Conservation (phyloP, 1,284 basidiomycete species). For the Rhodotorula sp. region DNA sequence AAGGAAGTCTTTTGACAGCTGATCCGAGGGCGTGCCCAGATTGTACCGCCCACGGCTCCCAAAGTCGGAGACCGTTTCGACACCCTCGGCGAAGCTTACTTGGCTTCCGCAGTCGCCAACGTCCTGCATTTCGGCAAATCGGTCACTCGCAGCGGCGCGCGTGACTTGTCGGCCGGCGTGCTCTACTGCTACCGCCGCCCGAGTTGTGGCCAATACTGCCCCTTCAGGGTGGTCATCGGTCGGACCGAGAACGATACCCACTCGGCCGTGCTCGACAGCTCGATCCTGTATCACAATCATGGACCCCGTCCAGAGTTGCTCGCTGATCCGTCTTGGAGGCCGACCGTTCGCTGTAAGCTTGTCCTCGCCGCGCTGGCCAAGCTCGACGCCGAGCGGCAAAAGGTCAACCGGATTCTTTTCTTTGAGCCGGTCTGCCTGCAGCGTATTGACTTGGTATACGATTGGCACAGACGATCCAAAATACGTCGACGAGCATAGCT, state of each 20-base stretch:
- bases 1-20: too few relatives aligned
- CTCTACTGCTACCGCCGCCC: background rate
- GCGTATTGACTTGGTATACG: too few relatives aligned
- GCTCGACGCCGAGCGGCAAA: background rate
- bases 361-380: background rate
- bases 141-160: background rate
- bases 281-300: background rate
- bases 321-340: conserved; percentile 1
- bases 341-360: background rate
- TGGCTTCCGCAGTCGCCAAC: background rate
- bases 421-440: background rate
- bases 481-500: too few relatives aligned
- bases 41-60: background rate
- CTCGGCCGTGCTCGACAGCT: background rate
- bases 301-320: background rate
- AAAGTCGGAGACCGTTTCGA: background rate
- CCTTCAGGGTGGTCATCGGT: background rate
- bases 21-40: too few relatives aligned
- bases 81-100: background rate
- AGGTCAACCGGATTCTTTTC: too few relatives aligned
- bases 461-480: too few relatives aligned
- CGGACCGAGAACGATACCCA: too few relatives aligned
- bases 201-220: background rate
- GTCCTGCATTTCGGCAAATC: background rate
- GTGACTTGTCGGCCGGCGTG: background rate